Evolutionary conservation across 805 yeast species (phyloP), one percentile per base, ranked within the genome.

Genomic region (Geotrichum ghanense): DNA sequence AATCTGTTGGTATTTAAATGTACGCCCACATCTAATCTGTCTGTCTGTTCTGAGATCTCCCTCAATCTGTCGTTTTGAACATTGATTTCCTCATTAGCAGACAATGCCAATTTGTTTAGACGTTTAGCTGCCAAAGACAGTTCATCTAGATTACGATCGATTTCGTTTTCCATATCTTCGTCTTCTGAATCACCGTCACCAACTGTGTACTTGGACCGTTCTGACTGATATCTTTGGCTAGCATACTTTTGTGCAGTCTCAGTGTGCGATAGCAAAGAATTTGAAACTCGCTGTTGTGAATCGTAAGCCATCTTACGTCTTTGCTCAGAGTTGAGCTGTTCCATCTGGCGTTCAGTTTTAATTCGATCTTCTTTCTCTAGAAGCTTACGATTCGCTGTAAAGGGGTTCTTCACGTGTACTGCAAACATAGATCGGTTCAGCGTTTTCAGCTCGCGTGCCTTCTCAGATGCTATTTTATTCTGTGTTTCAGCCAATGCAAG

Each of bases 91-190:
- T 75, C 75, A 45, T 86, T 78, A 59, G 86, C 78, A 2, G 84
- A 70, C 48, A 72, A 60, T 2, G 97, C 96, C 46, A 85, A 70
- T 51, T 71, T 75, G 60, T 79, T 81, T 64, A 90, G 74, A 50
- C 88, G 78, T 46, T 73, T 72, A 25, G 95, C 76, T 49, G 81
- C 75, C 37, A 72, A 72, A 10, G 76, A 74, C 43, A 92, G 83
- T 61, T 82, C 86, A 56, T 84, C 89, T 63, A 90, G 69, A 58
- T 92, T 92, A 52, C 75, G 67, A 46, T 88, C 89, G 54, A 88
- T 77, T 63, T 89, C 95, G 51, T 81, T 76, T 60, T 90, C 97
- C 76, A 87, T 76, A 54, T 81, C 92, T 56, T 88, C 95, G 63
- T 92, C 97, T 61, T 90, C 97, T 44, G 79, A 79, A 64, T 90